Percentiles rank a stretch among this genome's conserved stretches.
Conservation (phyloP, 164 flowering plant species). For the Aristolochia fimbriata region DNA sequence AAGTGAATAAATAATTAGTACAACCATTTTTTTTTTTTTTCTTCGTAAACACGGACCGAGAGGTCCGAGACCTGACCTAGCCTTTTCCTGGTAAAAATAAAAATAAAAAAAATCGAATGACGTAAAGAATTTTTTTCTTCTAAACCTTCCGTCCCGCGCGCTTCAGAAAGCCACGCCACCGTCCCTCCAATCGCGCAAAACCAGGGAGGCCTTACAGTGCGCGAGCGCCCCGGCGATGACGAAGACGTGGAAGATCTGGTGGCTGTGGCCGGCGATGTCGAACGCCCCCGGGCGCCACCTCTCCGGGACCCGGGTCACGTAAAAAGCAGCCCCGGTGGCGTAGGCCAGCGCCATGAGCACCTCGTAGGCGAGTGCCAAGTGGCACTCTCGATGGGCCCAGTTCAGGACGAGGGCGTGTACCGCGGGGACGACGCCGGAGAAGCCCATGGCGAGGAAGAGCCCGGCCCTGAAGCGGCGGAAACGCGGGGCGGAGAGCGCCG, state of each 20-base stretch:
- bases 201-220: constrained; percentile 60
- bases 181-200: constrained; percentile 51
- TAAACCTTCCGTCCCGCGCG: too few species aligned
- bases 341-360: constrained; percentile 59
- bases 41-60: too few species aligned
- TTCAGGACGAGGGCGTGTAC: constrained; percentile 54
- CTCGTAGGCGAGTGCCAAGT: constrained; percentile 59
- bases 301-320: constrained; percentile 73
- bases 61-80: too few species aligned
- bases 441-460: constrained; percentile 86
- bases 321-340: constrained; percentile 55
- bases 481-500: constrained; percentile 49
- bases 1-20: too few species aligned
- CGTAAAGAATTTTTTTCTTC: too few species aligned
- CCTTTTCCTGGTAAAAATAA: too few species aligned
- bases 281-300: constrained; percentile 87
- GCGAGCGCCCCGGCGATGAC: constrained; percentile 79
- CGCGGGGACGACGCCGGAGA: constrained; percentile 80
- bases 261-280: constrained; percentile 92
- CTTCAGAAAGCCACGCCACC: neutral
- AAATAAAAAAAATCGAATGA: too few species aligned
- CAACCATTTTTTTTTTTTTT: too few species aligned
- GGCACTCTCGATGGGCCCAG: constrained; percentile 39
- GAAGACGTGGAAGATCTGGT: constrained; percentile 91
- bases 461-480: constrained; percentile 61